phyloP scores from a whole-genome alignment of 495 filamentous ascomycete species.

The Penicillium pancosmium region DNA sequence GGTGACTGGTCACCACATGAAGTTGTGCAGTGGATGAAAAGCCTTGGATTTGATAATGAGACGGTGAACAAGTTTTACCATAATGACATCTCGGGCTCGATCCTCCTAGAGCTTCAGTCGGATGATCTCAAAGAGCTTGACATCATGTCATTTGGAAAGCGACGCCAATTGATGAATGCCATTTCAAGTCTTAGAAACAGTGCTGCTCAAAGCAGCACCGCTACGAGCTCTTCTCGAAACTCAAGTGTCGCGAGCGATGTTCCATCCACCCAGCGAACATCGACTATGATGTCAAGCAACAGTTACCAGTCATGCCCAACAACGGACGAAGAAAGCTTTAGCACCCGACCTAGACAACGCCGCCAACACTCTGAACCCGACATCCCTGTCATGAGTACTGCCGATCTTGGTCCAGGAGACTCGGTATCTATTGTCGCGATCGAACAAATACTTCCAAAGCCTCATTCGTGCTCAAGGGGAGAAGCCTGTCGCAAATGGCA shows the following conservation, averaged over 20 bases:
- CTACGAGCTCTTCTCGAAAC: neutral
- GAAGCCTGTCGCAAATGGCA: conserved; percentile 83
- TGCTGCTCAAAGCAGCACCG: conserved; percentile 62
- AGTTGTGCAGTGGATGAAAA: conserved; percentile 80
- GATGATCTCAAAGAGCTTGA: conserved; percentile 94
- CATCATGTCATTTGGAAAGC: conserved; percentile 90
- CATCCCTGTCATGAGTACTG: too few relatives aligned
- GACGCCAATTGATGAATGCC: conserved; percentile 81
- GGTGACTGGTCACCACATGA: conserved; percentile 39
- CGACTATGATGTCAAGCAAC: too few relatives aligned
- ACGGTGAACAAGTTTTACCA: conserved; percentile 81
- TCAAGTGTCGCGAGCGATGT: too few relatives aligned
- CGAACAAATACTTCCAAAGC: conserved; percentile 82
- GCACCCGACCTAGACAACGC: too few relatives aligned
- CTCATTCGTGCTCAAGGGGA: conserved; percentile 86
- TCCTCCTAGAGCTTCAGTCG: conserved; percentile 82
- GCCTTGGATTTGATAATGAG: conserved; percentile 66
- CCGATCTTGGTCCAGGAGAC: conserved; percentile 70
- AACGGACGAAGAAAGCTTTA: neutral
- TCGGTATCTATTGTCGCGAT: conserved; percentile 92
- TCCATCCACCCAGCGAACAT: too few relatives aligned
- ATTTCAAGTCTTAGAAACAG: conserved; percentile 51
- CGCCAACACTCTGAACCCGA: too few relatives aligned
- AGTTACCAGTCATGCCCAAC: neutral
- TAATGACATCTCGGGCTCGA: conserved; percentile 87